phyloP scores from a whole-genome alignment of 257 asterid species.

The Solanum neorickii region DNA sequence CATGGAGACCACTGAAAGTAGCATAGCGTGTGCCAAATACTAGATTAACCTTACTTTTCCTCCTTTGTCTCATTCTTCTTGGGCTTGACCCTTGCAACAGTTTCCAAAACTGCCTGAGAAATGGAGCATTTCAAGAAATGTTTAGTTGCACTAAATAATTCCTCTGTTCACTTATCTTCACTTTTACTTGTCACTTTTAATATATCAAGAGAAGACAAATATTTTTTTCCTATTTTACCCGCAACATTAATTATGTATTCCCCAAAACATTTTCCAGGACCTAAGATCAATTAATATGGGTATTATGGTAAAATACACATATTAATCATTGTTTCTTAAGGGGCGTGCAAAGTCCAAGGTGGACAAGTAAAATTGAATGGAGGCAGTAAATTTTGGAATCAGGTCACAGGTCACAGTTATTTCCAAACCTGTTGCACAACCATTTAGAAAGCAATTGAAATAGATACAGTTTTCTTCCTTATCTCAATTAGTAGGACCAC shows the following conservation, averaged over 20 bases:
- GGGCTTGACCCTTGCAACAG: conserved; percentile 79
- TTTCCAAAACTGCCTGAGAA: conserved; percentile 74
- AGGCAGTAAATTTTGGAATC: not conserved
- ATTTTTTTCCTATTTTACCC: not conserved
- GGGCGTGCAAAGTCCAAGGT: not conserved
- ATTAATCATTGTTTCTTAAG: not conserved
- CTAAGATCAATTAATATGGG: not conserved
- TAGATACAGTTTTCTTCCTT: not conserved
- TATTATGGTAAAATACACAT: not conserved
- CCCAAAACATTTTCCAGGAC: not conserved
- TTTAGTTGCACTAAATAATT: not conserved
- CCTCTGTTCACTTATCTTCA: not conserved
- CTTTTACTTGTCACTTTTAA: not conserved
- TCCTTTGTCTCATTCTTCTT: conserved; percentile 78
- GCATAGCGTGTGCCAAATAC: not conserved
- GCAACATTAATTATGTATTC: not conserved
- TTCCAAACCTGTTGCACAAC: not conserved
- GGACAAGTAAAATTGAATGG: not conserved
- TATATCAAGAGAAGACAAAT: not conserved
- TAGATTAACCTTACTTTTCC: conserved; percentile 45
- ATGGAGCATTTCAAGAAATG: conserved; percentile 8
- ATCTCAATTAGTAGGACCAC: not conserved
- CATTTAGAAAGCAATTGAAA: too few relatives aligned
- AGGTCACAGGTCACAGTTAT: not conserved
- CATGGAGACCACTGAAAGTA: not conserved